These are phyloP conservation scores for Calvatia gigantea DNA, from an alignment of 768 basidiomycete species.

Conservation along the genomic window DNA sequence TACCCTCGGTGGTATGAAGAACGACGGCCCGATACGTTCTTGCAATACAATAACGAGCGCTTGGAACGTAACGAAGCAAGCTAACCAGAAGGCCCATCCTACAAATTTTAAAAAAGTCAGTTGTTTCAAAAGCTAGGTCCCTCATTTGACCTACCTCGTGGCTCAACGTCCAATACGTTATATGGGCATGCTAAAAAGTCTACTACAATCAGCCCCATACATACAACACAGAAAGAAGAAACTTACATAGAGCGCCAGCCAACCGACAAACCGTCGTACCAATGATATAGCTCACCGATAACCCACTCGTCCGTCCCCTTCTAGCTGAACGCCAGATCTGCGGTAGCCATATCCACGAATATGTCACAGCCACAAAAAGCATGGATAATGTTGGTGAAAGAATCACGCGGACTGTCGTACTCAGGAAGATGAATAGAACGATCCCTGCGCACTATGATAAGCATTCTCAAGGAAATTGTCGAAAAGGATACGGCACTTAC, in stretches of 20 bases:
- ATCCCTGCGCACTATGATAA: conserved; percentile 45
- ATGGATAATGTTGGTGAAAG: conserved; percentile 63
- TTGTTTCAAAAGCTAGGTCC: background rate
- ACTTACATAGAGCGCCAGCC: conserved; percentile 72
- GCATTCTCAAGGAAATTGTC: conserved; percentile 9
- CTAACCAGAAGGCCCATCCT: conserved; percentile 69
- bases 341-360: conserved; percentile 81
- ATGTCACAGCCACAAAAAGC: conserved; percentile 62
- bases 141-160: conserved; percentile 49
- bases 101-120: background rate
- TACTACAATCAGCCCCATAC: conserved; percentile 26
- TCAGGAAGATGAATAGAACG: conserved; percentile 62
- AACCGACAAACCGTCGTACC: conserved; percentile 74
- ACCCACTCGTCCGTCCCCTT: conserved; percentile 65
- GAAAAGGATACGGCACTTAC: conserved; percentile 40
- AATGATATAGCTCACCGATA: conserved; percentile 68
- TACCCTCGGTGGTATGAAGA: conserved; percentile 77
- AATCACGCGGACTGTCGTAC: conserved; percentile 72
- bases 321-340: conserved; percentile 78
- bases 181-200: conserved; percentile 82
- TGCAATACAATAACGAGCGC: conserved; percentile 64
- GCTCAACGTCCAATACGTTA: conserved; percentile 81
- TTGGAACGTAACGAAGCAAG: conserved; percentile 60
- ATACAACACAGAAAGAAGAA: background rate
- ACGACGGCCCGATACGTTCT: conserved; percentile 72